Evolutionary conservation across 257 asterid species (phyloP).

Genomic region (Linderniella brevidens): DNA sequence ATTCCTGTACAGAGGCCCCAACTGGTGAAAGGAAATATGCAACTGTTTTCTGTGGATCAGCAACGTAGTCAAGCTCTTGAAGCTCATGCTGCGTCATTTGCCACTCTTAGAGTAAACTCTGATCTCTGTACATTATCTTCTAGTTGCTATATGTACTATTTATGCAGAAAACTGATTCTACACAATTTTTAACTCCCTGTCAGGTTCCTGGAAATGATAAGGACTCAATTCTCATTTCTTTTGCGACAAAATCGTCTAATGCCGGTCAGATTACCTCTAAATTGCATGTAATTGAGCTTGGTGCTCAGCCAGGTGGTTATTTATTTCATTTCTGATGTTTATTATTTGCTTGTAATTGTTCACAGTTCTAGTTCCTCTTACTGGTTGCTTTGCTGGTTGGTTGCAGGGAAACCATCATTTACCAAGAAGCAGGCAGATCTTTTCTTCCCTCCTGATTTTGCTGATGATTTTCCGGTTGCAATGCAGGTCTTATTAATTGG

Average conservation of each 20-base stretch:
- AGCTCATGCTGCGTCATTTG: constrained; percentile 97
- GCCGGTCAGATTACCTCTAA: constrained; percentile 81
- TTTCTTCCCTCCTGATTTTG: constrained; percentile 95
- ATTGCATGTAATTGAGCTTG: constrained; percentile 91
- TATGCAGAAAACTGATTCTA: constrained; percentile 10
- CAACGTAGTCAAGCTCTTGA: constrained; percentile 98
- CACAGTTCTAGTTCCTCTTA: not conserved
- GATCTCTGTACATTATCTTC: constrained; percentile 5
- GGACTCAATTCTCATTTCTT: constrained; percentile 89
- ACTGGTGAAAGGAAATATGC: constrained; percentile 96
- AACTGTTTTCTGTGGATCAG: constrained; percentile 87
- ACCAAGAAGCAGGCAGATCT: constrained; percentile 96
- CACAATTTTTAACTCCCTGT: constrained; percentile 8
- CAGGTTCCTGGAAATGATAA: constrained; percentile 88
- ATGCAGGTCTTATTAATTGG: constrained; percentile 65
- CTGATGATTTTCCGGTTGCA: constrained; percentile 95
- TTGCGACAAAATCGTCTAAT: constrained; percentile 70
- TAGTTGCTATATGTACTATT: constrained; percentile 8
- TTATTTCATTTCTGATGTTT: constrained; percentile 2
- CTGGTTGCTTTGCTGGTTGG: not conserved
- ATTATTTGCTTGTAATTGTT: not conserved
- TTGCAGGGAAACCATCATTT: constrained; percentile 83
- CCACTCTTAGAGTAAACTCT: constrained; percentile 52
- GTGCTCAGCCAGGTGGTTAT: constrained; percentile 80
- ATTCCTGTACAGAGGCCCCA: constrained; percentile 43